Percentiles rank a stretch among this genome's conserved stretches.
phyloP scores from a whole-genome alignment of 495 filamentous ascomycete species.

The Letharia columbiana region DNA sequence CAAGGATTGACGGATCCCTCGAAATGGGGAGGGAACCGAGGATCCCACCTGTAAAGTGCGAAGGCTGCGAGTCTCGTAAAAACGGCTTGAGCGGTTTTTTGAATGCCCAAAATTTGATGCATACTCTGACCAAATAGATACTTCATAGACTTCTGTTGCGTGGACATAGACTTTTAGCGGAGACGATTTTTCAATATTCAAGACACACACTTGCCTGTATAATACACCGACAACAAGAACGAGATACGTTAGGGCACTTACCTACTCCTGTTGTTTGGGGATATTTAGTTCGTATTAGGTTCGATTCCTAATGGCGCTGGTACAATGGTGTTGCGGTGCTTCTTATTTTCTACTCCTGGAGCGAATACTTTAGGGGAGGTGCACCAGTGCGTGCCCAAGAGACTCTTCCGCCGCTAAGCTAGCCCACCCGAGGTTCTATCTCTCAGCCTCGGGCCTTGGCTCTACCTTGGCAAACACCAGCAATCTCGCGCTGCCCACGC shows the following conservation, averaged over 20 bases:
- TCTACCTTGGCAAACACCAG: background rate
- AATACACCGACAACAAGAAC: background rate
- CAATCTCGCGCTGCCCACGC: background rate
- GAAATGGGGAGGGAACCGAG: background rate
- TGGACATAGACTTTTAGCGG: background rate
- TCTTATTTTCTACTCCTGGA: too few relatives aligned
- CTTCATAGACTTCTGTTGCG: background rate
- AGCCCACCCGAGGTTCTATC: background rate
- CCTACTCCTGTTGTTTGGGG: too few relatives aligned
- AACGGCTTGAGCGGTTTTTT: background rate
- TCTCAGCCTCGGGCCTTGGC: background rate
- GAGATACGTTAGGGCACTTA: background rate
- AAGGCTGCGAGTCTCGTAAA: background rate
- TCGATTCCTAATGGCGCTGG: too few relatives aligned
- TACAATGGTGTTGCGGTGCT: too few relatives aligned
- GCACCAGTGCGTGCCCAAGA: background rate
- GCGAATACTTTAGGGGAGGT: too few relatives aligned
- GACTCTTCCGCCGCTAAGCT: background rate
- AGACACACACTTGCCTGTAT: background rate
- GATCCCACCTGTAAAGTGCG: conserved; percentile 13
- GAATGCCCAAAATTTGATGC: background rate
- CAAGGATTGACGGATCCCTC: conserved; percentile 19
- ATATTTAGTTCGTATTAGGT: too few relatives aligned
- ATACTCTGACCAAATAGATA: background rate
- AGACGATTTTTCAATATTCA: background rate